Conservation (phyloP, 768 basidiomycete genomes). For the Cystofilobasidium macerans region DNA sequence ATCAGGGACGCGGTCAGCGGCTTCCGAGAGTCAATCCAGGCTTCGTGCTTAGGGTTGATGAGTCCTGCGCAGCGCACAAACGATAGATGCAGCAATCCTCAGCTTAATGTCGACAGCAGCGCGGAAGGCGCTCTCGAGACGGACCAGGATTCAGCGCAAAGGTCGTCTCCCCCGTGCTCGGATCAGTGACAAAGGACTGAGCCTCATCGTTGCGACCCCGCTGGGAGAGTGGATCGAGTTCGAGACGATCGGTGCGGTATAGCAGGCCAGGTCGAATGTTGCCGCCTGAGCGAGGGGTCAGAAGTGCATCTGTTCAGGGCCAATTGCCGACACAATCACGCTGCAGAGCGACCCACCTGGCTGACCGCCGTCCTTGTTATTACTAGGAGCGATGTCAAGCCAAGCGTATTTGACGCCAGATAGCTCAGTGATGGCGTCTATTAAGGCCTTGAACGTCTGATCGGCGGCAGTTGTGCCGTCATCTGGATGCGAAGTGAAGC, state of each 20-base stretch:
- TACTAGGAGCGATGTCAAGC: slow-evolving; percentile 46
- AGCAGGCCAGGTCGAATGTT: slow-evolving; percentile 51
- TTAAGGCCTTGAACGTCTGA: not conserved
- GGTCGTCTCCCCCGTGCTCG: not conserved
- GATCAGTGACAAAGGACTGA: not conserved
- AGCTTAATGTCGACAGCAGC: no score
- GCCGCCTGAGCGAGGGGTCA: slow-evolving; percentile 45
- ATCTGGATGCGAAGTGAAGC: not conserved
- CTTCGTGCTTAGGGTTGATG: slow-evolving; percentile 47
- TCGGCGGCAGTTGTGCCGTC: not conserved
- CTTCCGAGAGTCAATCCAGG: slow-evolving; percentile 51
- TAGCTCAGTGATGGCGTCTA: slow-evolving; percentile 43
- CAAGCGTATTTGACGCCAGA: slow-evolving; percentile 21
- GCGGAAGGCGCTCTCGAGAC: no score
- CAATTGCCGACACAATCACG: not conserved
- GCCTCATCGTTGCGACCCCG: slow-evolving; percentile 7
- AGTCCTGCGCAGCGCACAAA: not conserved
- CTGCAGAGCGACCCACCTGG: not conserved
- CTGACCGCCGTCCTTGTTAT: slow-evolving; percentile 49
- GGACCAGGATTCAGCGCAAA: not conserved
- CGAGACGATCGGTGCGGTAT: slow-evolving; percentile 35
- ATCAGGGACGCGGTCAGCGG: slow-evolving; percentile 52
- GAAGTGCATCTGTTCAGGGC: not conserved
- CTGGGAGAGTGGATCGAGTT: slow-evolving; percentile 1
- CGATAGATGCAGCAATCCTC: no score